Evolutionary conservation across 2,329 filamentous ascomycete species (phyloP).

Genomic region (Pochonia chlamydosporia): DNA sequence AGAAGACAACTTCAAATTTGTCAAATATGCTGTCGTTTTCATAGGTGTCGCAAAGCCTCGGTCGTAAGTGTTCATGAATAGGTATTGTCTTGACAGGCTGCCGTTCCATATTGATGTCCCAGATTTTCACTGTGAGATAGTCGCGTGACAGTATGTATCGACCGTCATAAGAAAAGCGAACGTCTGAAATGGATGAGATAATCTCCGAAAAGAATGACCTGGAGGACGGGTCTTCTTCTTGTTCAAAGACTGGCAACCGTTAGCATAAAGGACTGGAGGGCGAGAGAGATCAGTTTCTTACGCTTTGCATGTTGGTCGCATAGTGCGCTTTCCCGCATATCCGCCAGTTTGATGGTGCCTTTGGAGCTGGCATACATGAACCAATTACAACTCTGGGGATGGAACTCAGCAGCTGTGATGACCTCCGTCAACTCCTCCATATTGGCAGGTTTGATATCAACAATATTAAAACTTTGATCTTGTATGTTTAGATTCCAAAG

Average conservation of each 20-base stretch:
- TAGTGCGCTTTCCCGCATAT: conserved; percentile 94
- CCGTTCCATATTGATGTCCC: conserved; percentile 99
- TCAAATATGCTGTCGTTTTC: conserved; percentile 99
- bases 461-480: conserved; percentile 99
- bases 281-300: conserved; percentile 33
- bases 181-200: conserved; percentile 97
- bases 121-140: conserved; percentile 98
- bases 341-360: conserved; percentile 95
- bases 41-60: conserved; percentile 93
- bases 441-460: conserved; percentile 98
- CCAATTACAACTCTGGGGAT: conserved; percentile 96
- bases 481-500: conserved; percentile 99
- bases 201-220: conserved; percentile 99
- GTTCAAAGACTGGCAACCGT: conserved; percentile 74
- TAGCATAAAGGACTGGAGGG: conserved; percentile 11
- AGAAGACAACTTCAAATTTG: conserved; percentile 99
- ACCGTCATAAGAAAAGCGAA: conserved; percentile 93
- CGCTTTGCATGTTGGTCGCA: conserved; percentile 95
- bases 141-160: conserved; percentile 96
- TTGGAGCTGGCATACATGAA: conserved; percentile 99
- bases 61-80: conserved; percentile 93
- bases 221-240: conserved; percentile 96
- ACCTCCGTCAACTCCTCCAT: conserved; percentile 99
- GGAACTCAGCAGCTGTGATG: conserved; percentile 96
- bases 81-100: conserved; percentile 98